Conservation (phyloP, 2,329 filamentous ascomycete species). For the Nigrospora osmanthi region DNA sequence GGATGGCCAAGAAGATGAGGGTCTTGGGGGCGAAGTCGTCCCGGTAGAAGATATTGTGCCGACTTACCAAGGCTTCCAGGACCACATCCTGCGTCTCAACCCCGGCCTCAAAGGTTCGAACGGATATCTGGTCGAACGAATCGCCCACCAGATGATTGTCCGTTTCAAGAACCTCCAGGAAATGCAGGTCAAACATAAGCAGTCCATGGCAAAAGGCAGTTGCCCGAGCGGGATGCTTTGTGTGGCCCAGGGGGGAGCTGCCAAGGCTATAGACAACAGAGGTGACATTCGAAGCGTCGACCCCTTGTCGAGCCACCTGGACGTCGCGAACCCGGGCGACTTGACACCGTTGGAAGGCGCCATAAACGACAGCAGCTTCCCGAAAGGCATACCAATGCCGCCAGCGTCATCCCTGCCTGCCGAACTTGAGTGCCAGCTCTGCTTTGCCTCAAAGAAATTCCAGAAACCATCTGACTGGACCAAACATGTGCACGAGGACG, state of each 20-base stretch:
- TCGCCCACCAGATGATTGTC: constrained; percentile 71
- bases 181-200: constrained; percentile 61
- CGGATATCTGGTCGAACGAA: constrained; percentile 65
- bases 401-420: constrained; percentile 71
- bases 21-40: constrained; percentile 52
- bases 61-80: constrained; percentile 67
- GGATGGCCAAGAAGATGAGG: constrained; percentile 46
- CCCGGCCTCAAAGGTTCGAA: constrained; percentile 52
- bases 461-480: constrained; percentile 94
- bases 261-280: constrained; percentile 52
- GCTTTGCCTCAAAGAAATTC: constrained; percentile 78
- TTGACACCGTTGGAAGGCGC: constrained; percentile 61
- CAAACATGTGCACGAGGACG: constrained; percentile 90
- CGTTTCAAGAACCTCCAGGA: constrained; percentile 73
- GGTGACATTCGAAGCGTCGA: constrained; percentile 54
- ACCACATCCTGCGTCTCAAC: constrained; percentile 66
- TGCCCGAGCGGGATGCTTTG: constrained; percentile 60
- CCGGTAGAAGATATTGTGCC: constrained; percentile 63
- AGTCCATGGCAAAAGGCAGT: constrained; percentile 39
- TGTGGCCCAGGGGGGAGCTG: constrained; percentile 57
- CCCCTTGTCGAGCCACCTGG: constrained; percentile 24
- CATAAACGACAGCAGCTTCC: constrained; percentile 68
- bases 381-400: constrained; percentile 72
- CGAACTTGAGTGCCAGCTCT: constrained; percentile 83
- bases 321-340: constrained; percentile 43